These are phyloP conservation scores for Cronartium ribicola DNA, from an alignment of 1,284 basidiomycete species.

Conservation along the genomic window DNA sequence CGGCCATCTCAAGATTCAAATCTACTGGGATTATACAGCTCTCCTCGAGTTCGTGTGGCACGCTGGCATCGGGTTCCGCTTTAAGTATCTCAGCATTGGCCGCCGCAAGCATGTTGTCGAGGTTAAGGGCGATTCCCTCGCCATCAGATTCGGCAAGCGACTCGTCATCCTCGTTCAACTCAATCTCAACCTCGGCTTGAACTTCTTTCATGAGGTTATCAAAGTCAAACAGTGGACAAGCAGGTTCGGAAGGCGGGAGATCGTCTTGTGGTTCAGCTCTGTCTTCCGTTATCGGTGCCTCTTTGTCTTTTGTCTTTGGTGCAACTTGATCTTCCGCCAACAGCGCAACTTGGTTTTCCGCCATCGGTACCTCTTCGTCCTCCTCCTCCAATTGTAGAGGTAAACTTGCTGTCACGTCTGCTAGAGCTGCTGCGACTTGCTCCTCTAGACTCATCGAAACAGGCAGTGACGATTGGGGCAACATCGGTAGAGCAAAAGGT, in stretches of 20 bases:
- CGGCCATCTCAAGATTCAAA: not conserved
- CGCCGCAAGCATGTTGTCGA: constrained; percentile 22
- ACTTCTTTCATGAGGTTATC: constrained; percentile 20
- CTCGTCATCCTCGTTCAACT: constrained; percentile 7
- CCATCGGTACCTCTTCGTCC: not conserved
- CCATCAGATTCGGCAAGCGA: not conserved
- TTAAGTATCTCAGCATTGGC: constrained; percentile 12
- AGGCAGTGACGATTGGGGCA: too few relatives aligned
- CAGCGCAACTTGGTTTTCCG: not conserved
- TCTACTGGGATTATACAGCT: not conserved
- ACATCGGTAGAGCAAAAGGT: too few relatives aligned
- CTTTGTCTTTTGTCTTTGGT: too few relatives aligned
- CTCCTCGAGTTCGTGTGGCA: not conserved
- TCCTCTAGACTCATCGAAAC: not conserved
- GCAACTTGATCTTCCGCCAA: not conserved
- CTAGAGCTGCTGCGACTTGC: not conserved
- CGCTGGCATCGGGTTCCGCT: not conserved
- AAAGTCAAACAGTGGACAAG: constrained; percentile 28
- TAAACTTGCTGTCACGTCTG: not conserved
- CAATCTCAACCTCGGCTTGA: constrained; percentile 21
- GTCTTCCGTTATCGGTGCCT: not conserved
- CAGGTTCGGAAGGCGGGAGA: not conserved
- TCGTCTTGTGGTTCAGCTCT: constrained; percentile 15
- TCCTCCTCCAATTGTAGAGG: not conserved
- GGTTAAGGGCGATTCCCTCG: constrained; percentile 17